These are phyloP conservation scores for Sutorius eximius DNA, from an alignment of 1,284 basidiomycete species.

Conservation along the genomic window DNA sequence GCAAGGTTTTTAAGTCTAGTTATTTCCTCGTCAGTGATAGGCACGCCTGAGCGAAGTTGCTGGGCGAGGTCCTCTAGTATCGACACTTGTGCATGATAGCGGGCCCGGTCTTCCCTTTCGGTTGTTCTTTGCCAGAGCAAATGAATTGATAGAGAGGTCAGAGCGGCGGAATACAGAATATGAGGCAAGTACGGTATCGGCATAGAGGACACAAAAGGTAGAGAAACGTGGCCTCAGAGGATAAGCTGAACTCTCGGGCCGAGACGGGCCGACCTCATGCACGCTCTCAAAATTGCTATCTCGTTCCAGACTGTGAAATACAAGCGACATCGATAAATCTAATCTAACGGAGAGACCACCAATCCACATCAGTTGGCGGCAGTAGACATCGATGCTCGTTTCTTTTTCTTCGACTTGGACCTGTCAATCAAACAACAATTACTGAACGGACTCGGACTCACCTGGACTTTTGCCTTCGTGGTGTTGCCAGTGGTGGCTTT, in stretches of 20 bases:
- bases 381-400: conserved; percentile 1
- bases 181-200: conserved; percentile 46
- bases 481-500: background rate
- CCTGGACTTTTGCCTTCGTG: conserved; percentile 17
- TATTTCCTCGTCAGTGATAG: conserved; percentile 48
- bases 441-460: conserved; percentile 10
- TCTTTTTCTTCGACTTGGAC: conserved; percentile 23
- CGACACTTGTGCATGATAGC: conserved; percentile 53
- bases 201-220: conserved; percentile 14
- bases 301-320: background rate
- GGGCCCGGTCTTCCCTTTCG: conserved; percentile 49
- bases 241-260: background rate
- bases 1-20: conserved; percentile 49
- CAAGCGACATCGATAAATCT: background rate
- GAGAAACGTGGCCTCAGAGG: background rate
- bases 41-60: conserved; percentile 45
- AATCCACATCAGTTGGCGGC: conserved; percentile 6
- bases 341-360: background rate
- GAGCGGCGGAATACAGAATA: conserved; percentile 55
- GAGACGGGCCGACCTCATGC: background rate
- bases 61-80: conserved; percentile 55
- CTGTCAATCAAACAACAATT: conserved; percentile 6
- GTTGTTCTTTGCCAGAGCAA: conserved; percentile 50
- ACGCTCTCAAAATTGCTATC: too few species aligned
- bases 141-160: conserved; percentile 64